Percentiles rank a stretch among this genome's conserved stretches.
These are phyloP conservation scores for Leishmania arabica DNA, from an alignment of 208 protist genomes.

Conservation along the genomic window DNA sequence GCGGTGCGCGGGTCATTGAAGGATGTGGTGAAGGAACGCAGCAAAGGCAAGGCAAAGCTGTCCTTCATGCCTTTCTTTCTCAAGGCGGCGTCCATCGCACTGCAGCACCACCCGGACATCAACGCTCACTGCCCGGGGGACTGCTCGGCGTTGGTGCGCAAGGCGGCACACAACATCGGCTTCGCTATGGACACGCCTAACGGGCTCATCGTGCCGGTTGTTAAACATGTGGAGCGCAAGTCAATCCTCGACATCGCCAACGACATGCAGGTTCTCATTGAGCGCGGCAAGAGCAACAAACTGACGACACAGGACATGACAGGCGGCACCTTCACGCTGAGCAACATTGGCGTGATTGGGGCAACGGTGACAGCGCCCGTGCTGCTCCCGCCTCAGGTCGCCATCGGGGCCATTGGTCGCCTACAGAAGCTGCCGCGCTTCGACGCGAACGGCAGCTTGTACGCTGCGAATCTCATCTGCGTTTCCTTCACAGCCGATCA, in stretches of 20 bases:
- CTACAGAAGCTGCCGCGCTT: constrained; percentile 90
- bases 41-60: constrained; percentile 46
- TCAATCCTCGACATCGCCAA: constrained; percentile 92
- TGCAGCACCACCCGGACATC: constrained; percentile 86
- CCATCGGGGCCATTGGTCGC: constrained; percentile 93
- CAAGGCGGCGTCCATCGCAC: constrained; percentile 93
- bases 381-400: constrained; percentile 91
- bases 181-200: constrained; percentile 96
- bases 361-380: constrained; percentile 92
- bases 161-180: constrained; percentile 94
- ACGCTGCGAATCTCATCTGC: constrained; percentile 62
- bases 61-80: constrained; percentile 96
- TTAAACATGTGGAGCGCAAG: constrained; percentile 89
- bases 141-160: constrained; percentile 69
- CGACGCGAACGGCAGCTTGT: constrained; percentile 63
- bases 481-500: constrained; percentile 95
- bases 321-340: constrained; percentile 95
- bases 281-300: constrained; percentile 48
- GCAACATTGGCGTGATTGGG: constrained; percentile 97
- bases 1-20: constrained; percentile 49
- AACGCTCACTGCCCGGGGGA: constrained; percentile 79
- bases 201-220: constrained; percentile 95
- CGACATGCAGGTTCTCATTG: constrained; percentile 89
- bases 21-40: constrained; percentile 35
- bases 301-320: constrained; percentile 68